Evolutionary conservation across 2,329 filamentous ascomycete species (phyloP), one percentile per base, ranked within the genome.

Genomic region (Zymoseptoria pseudotritici): DNA sequence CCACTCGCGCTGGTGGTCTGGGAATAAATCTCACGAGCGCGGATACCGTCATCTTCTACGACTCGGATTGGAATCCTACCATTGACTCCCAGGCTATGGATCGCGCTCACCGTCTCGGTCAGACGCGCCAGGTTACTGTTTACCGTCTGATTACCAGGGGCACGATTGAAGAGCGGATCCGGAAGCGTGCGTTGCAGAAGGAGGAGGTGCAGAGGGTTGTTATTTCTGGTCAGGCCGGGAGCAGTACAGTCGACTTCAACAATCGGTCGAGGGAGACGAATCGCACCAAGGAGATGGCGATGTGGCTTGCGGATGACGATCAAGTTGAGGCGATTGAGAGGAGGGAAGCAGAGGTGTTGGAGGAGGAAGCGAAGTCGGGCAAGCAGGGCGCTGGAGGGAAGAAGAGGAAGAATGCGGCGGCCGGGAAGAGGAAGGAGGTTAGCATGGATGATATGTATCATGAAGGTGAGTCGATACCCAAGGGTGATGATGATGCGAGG

Each of bases 81-180:
- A 97, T 97, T 71, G 94, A 99, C 74, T 96, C 90, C 57, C 94
- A 99, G 75, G 94, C 94, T 76, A 97, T 97, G 94, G 94, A 99
- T 76, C 89, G 94, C 75, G 94, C 94, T 11, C 94, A 99, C 84
- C 90, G 94, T 83, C 84, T 99, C 42, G 94, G 94, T 55, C 93
- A 99, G 76, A 97, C 93, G 2, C 86, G 85, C 67, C 94, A 99
- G 76, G 94, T 99, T 60, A 97, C 92, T 0, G 94, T 99, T 10
- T 99, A 97, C 76, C 90, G 94, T 65, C 87, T 99, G 71, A 97
- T 99, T 76, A 99, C 94, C 0, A 88, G 91, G 52, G 91, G 91
- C 64, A 97, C 94, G 0, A 97, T 99, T 71, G 94, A 97, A 77
- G 94, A 99, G 77, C 91, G 94, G 58, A 99, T 99, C 70, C 89